Percentiles rank a stretch among this genome's conserved stretches.
phyloP scores from a whole-genome alignment of 148 eudicot species.

The Persicaria tinctoria region DNA sequence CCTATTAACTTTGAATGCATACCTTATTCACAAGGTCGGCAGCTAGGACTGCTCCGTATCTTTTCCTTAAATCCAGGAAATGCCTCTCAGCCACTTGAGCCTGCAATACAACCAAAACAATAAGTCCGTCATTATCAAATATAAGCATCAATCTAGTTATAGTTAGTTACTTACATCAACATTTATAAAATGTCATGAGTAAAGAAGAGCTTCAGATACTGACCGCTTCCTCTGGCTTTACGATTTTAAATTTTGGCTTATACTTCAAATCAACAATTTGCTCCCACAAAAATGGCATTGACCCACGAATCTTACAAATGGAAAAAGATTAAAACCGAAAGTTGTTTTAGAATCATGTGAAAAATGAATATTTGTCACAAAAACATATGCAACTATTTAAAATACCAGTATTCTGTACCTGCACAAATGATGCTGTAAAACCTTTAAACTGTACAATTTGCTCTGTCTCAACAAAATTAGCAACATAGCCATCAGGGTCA shows the following conservation, averaged over 20 bases:
- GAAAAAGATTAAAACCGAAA: no score
- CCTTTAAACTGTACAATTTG: conserved; percentile 80
- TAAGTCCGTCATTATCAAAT: conserved; percentile 10
- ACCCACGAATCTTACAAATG: conserved; percentile 73
- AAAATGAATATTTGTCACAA: no score
- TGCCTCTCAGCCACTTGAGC: conserved; percentile 83
- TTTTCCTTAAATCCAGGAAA: conserved; percentile 77
- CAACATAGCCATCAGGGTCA: conserved; percentile 92
- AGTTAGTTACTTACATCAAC: no score
- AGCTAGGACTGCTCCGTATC: conserved; percentile 82
- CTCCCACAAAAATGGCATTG: conserved; percentile 93
- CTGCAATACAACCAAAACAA: conserved; percentile 29
- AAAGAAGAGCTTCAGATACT: conserved; percentile 29
- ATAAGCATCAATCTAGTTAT: background rate
- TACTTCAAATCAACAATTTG: conserved; percentile 95
- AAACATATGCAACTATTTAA: no score
- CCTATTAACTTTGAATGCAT: background rate
- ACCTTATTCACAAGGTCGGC: conserved; percentile 96
- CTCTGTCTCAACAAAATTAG: conserved; percentile 93
- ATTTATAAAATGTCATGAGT: no score
- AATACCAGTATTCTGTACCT: conserved; percentile 33
- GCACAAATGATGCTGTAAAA: conserved; percentile 76
- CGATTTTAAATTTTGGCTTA: conserved; percentile 84
- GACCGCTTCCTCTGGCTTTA: conserved; percentile 76
- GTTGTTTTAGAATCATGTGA: no score